Evolutionary conservation across 805 yeast genomes (phyloP), one percentile per base, ranked within the genome.

Genomic region (Yamadazyma sp.): DNA sequence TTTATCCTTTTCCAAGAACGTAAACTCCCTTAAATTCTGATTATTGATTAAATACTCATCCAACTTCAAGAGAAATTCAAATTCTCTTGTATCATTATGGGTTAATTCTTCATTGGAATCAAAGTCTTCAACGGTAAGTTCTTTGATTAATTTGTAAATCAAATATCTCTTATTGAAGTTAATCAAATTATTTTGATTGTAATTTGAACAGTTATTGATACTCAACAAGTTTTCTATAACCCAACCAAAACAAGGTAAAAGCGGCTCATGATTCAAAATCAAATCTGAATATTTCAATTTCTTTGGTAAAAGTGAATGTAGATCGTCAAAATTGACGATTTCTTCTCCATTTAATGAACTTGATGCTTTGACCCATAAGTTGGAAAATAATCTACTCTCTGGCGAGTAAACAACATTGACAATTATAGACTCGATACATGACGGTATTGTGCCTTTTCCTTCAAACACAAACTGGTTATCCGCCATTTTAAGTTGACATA

Each of bases 191-290:
- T 73, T 68, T 2, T 82, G 70, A 33, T 82, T 75, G 77, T 79
- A 84, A 49, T 83, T 85, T 13, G 96, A 95, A 33, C 87, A 80
- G 35, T 48, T 58, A 41, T 62, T 63, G 8, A 60, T 48, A 50
- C 86, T 95, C 36, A 88, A 54, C 43, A 91, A 62, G 42, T 94
- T 78, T 48, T 84, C 91, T 16, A 83, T 66, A 33, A 87, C 68
- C 98, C 98, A 91, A 8, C 97, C 97, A 40, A 87, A 76, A 51
- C 96, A 89, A 2, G 95, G 93, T 5, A 87, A 76, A 32, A 86
- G 61, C 0, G 80, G 70, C 35, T 70, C 68, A 39, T 56, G 43
- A 42, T 57, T 58, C 19, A 57, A 53, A 25, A 47, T 50, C 30
- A 66, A 53, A 30, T 62, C 69, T 2, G 45, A 31, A 4, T 44